Evolutionary conservation across 2,329 filamentous ascomycete genomes (phyloP), one percentile per base, ranked within the genome.

Genomic region (Xylariaceae sp.): DNA sequence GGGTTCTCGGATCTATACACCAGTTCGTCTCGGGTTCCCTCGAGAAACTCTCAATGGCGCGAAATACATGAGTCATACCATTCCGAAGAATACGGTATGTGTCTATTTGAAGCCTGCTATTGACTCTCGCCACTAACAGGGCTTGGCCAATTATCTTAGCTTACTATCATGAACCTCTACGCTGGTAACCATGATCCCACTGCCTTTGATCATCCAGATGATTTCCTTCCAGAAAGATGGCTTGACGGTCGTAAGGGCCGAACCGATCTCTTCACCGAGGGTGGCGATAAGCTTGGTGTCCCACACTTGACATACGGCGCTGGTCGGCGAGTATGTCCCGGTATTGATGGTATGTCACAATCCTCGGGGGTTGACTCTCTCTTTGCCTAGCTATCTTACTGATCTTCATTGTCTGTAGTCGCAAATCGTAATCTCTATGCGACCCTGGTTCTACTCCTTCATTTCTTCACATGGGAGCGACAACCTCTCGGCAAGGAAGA

Each of bases 401-500:
- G n/a, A n/a, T n/a, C n/a, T n/a, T n/a, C 33, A 35, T 16, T 19
- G 14, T 19, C 20, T 19, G 20, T 19, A 35, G 33, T 35, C 14
- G 33, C 33, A 6, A 35, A 35, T 35, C 33, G 33, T 19, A 19
- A 19, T 7, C 33, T 35, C 33, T 35, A 35, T 19, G n/a, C 33
- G n/a, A 35, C 33, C 14, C 33, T 35, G 7, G 33, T 16, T 7
- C 33, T 35, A 6, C n/a, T 35, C 7, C 33, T 35, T 6, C 33
- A 35, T 16, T 35, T 35, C 33, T 35, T 35, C 33, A 35, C 33
- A 14, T 35, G 33, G 33, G 33, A 35, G 33, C 33, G 33, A 16
- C 33, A 16, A 19, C 33, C 33, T 35, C 33, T 35, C 33, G 33
- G 33, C 6, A 19, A 35, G 6, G 33, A 7, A 19, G 33, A 35